Conservation (phyloP, 2,329 filamentous ascomycete genomes). For the Cladosporium austrohemisphaericum region DNA sequence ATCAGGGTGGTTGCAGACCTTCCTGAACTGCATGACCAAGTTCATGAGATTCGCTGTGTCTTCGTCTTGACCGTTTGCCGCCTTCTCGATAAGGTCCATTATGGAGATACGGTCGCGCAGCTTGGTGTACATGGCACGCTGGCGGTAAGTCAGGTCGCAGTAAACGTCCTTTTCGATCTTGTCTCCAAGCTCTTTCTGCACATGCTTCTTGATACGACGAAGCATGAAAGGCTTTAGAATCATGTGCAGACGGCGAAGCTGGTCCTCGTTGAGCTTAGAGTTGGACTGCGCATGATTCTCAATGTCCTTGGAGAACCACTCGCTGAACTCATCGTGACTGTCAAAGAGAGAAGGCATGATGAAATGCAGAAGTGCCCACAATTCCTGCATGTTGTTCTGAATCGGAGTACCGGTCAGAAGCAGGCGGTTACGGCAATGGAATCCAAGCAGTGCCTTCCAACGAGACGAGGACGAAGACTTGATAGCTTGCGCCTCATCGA, state of each 20-base stretch:
- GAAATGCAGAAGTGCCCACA: constrained; percentile 97
- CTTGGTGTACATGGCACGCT: constrained; percentile 88
- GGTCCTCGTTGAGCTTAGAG: constrained; percentile 98
- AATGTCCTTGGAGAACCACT: constrained; percentile 94
- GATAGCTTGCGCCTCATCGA: constrained; percentile 97
- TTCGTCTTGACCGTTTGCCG: constrained; percentile 86
- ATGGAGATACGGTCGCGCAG: constrained; percentile 96
- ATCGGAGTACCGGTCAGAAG: constrained; percentile 95
- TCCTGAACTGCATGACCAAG: constrained; percentile 98
- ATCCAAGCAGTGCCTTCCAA: constrained; percentile 92
- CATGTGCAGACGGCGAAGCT: constrained; percentile 95
- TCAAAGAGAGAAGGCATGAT: constrained; percentile 99
- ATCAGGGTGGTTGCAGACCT: constrained; percentile 98
- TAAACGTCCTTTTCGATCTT: constrained; percentile 97
- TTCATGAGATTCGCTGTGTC: constrained; percentile 98
- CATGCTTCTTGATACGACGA: constrained; percentile 98
- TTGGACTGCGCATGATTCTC: constrained; percentile 98
- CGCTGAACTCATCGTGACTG: constrained; percentile 86
- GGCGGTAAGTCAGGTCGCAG: constrained; percentile 93
- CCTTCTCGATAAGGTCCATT: constrained; percentile 97
- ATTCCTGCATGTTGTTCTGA: constrained; percentile 99
- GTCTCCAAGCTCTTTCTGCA: constrained; percentile 97
- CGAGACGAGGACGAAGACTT: constrained; percentile 94
- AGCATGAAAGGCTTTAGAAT: constrained; percentile 99
- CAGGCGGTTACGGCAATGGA: constrained; percentile 91